Base-by-base conservation (phyloP, 495 filamentous ascomycete genomes). In the Aspergillus steynii region DNA sequence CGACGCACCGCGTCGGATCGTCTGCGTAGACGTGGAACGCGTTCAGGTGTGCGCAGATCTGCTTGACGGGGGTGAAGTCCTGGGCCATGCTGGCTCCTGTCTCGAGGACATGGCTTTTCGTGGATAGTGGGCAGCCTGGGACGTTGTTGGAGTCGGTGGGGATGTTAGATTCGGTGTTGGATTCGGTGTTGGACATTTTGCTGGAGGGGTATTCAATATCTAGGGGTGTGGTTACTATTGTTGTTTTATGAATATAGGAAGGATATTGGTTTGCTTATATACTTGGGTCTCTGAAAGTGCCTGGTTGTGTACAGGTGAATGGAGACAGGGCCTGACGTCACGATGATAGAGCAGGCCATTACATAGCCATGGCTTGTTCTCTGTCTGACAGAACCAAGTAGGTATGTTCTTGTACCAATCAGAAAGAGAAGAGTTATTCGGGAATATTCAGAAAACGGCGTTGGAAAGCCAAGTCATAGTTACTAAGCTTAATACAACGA, bases 21-120 rank as follows among this genome's bases (percentile, higher is more conserved):
- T 82, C 80, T 42, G 86, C 87, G 71, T 93, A 93, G 59, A 86
- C 83, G 74, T 96, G 92, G 76, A 92, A 94, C 53, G 91, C 92
- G 70, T 95, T 92, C 29, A 96, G 80, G 69, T 92, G 88, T 3
- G 88, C 92, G 73, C 93, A 96, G 63, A 96, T 85, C 55, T 83
- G 83, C 61, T 92, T 89, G 29, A 90, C 67, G 0, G 93, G 92
- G 0, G 78, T 76, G 70, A 96, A 92, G 63, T 89, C 85, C 64
- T 90, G 88, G 42, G 82, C 77, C 59, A 84, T 64, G 12, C 78
- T 61, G 3, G 90, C 87, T 29, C 85, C 88, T 5, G 85, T 85
- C 65, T 91, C 88, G 28, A 93, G 82, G 9, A 90, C 67, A 37
- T 74, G 76, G 68, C 82, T 86, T 68, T 84, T 88, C 53, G 70